A percentile compares a stretch with the other conserved stretches of the same genome.
Conservation (phyloP, 2,329 filamentous ascomycete species). For the Aspergillus sp. region DNA sequence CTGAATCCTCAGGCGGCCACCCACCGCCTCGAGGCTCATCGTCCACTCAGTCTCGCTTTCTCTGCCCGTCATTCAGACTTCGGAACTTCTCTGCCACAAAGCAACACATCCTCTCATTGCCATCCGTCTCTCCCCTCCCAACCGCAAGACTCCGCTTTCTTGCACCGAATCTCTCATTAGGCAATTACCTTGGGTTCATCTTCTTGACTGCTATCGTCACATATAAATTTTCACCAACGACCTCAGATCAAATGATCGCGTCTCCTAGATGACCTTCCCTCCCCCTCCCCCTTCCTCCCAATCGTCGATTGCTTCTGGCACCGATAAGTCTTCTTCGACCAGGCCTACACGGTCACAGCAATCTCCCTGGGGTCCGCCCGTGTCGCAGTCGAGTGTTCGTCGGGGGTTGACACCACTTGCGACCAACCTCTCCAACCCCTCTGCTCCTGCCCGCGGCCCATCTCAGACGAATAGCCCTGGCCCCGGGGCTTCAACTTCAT, state of each 20-base stretch:
- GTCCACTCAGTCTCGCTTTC: slow-evolving; percentile 27
- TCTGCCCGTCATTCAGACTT: slow-evolving; percentile 24
- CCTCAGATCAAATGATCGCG: slow-evolving; percentile 51
- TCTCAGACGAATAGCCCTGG: slow-evolving; percentile 50
- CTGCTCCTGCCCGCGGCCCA: slow-evolving; percentile 44
- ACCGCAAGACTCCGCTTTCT: slow-evolving; percentile 12
- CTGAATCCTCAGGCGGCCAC: slow-evolving; percentile 21
- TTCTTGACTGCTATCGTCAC: slow-evolving; percentile 12
- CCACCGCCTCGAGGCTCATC: slow-evolving; percentile 17
- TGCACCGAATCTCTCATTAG: slow-evolving; percentile 4
- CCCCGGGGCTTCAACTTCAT: slow-evolving; percentile 50
- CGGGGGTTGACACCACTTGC: slow-evolving; percentile 60
- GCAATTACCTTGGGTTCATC: slow-evolving; percentile 10
- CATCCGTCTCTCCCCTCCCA: slow-evolving; percentile 17
- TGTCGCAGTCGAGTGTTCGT: slow-evolving; percentile 55
- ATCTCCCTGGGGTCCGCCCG: slow-evolving; percentile 58
- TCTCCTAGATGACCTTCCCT: slow-evolving; percentile 59
- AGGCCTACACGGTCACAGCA: slow-evolving; percentile 49
- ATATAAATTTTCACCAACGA: slow-evolving; percentile 36
- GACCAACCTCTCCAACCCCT: slow-evolving; percentile 47
- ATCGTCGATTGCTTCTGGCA: slow-evolving; percentile 53
- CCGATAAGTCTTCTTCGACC: slow-evolving; percentile 48
- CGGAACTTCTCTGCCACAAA: slow-evolving; percentile 30
- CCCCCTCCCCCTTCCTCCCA: slow-evolving; percentile 52
- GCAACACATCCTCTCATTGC: slow-evolving; percentile 23